phyloP scores from a whole-genome alignment of 2,329 filamentous ascomycete species.

The Neurospora sp. region DNA sequence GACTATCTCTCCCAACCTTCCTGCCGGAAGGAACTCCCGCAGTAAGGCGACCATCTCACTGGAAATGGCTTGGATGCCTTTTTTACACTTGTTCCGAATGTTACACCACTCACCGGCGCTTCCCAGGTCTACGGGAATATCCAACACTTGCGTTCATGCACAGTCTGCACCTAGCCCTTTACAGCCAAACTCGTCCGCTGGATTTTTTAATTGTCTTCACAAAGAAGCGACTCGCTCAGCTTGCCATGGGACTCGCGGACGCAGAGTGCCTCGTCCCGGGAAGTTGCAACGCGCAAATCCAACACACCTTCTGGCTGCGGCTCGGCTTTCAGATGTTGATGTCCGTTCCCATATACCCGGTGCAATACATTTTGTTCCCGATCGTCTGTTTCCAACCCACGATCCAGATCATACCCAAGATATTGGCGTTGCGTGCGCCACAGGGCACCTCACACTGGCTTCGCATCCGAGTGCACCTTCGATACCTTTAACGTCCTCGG shows the following conservation, averaged over 20 bases:
- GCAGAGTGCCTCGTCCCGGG: not conserved
- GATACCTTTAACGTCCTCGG: not conserved
- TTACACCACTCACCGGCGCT: not conserved
- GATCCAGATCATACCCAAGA: not conserved
- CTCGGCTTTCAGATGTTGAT: not conserved
- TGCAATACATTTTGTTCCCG: not conserved
- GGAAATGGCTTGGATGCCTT: not conserved
- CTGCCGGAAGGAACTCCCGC: not conserved
- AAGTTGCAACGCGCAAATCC: not conserved
- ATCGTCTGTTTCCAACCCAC: not conserved
- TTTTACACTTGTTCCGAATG: not conserved
- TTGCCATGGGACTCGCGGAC: not conserved
- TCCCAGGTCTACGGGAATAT: not conserved
- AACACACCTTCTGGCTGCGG: not conserved
- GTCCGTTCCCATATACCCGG: not conserved
- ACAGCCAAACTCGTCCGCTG: not conserved
- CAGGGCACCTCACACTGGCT: not conserved
- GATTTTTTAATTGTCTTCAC: not conserved
- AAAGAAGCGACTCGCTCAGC: not conserved
- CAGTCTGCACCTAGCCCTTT: not conserved
- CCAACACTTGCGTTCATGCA: not conserved
- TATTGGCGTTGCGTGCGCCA: not conserved
- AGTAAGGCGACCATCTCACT: not conserved
- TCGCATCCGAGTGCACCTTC: not conserved
- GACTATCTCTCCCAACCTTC: not conserved